Evolutionary conservation across 495 filamentous ascomycete genomes (phyloP).

Genomic region (Eremomyces bilateralis): DNA sequence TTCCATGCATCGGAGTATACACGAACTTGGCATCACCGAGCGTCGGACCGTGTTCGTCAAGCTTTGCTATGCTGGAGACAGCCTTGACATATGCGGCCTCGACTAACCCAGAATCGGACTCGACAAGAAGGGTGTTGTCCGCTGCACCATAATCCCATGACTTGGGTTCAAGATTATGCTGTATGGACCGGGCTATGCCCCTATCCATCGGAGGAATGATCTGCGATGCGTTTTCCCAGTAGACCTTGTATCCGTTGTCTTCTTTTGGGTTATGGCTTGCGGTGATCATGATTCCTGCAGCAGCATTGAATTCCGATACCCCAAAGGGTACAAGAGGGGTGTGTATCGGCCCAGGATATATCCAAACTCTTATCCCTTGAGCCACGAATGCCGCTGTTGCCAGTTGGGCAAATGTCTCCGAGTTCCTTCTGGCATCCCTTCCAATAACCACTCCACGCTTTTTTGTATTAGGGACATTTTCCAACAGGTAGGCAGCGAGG

Average conservation of each 20-base stretch:
- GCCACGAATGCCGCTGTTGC: conserved; percentile 42
- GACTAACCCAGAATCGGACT: conserved; percentile 18
- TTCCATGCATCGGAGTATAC: conserved; percentile 53
- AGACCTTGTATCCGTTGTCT: conserved; percentile 60
- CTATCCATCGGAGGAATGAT: conserved; percentile 44
- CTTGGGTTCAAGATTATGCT: conserved; percentile 30
- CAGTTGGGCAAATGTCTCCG: conserved; percentile 38
- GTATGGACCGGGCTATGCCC: conserved; percentile 38
- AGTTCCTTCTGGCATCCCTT: conserved; percentile 47
- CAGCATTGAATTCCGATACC: conserved; percentile 31
- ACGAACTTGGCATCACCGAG: conserved; percentile 21
- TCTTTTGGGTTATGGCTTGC: conserved; percentile 49
- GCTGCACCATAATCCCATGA: conserved; percentile 28
- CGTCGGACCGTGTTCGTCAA: background rate
- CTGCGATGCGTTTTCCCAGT: conserved; percentile 48
- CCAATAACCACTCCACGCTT: conserved; percentile 36
- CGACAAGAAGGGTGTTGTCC: conserved; percentile 21
- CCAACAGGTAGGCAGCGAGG: conserved; percentile 36
- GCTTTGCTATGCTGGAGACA: conserved; percentile 6
- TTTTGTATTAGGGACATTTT: conserved; percentile 16
- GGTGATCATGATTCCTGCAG: conserved; percentile 52
- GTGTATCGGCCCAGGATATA: conserved; percentile 31
- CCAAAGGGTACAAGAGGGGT: conserved; percentile 53
- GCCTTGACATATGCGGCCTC: conserved; percentile 12
- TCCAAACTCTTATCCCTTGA: conserved; percentile 38